phyloP scores from a whole-genome alignment of 371 early-diverging fungal species.

The Scutellospora calospora region DNA sequence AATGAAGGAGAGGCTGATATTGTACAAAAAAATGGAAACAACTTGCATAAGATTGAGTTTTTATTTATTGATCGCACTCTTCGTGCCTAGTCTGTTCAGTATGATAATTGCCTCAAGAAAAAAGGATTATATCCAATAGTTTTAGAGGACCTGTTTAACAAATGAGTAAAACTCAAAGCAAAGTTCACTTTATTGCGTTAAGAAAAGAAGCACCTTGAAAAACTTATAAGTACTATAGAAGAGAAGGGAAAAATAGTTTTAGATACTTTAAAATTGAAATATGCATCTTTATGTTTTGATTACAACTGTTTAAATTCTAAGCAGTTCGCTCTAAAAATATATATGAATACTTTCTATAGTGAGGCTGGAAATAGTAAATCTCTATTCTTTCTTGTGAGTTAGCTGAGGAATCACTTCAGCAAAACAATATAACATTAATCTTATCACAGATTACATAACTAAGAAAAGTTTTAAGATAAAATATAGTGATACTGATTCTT shows the following conservation, averaged over 20 bases:
- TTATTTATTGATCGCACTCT: background rate
- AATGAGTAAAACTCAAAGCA: background rate
- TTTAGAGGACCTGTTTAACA: background rate
- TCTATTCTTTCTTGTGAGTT: too few species aligned
- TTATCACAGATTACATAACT: background rate
- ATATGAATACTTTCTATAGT: too few species aligned
- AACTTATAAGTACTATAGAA: too few species aligned
- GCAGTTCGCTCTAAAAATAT: too few species aligned
- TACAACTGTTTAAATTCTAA: background rate
- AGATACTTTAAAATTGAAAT: too few species aligned
- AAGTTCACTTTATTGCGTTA: background rate
- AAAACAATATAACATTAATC: conserved; percentile 5
- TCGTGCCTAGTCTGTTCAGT: background rate
- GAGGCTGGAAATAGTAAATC: too few species aligned
- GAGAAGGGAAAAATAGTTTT: too few species aligned
- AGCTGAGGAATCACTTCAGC: conserved; percentile 19
- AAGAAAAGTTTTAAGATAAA: background rate
- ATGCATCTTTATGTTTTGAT: background rate
- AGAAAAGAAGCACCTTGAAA: background rate
- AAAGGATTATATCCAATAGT: background rate
- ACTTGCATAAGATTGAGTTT: conserved; percentile 31
- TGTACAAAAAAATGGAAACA: conserved; percentile 22
- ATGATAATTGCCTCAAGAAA: background rate
- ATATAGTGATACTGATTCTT: background rate
- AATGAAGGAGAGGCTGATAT: background rate